Percentiles rank a stretch among this genome's conserved stretches.
These are phyloP conservation scores for Choricystis sp. DNA, from an alignment of 139 green algal species.

Conservation along the genomic window DNA sequence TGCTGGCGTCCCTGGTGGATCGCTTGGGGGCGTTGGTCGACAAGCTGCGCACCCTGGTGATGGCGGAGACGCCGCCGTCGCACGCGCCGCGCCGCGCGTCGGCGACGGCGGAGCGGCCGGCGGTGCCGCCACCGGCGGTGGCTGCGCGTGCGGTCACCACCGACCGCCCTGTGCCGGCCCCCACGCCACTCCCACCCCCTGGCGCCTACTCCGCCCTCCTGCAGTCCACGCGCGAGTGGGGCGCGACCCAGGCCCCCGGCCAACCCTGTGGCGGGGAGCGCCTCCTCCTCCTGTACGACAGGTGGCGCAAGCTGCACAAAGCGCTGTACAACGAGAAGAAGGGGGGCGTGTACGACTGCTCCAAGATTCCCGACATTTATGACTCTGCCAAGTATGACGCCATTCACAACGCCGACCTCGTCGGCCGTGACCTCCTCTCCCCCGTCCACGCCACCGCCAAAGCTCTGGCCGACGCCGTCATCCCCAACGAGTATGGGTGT, in stretches of 20 bases:
- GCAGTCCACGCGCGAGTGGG: slow-evolving; percentile 48
- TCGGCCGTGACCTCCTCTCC: slow-evolving; percentile 29
- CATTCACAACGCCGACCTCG: slow-evolving; percentile 85
- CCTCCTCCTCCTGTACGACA: slow-evolving; percentile 80
- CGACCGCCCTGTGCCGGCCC: slow-evolving; percentile 4
- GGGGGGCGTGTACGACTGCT: slow-evolving; percentile 69
- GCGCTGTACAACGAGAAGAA: slow-evolving; percentile 70
- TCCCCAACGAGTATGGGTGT: slow-evolving; percentile 81
- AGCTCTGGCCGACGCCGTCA: slow-evolving; percentile 60
- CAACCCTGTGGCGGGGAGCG: slow-evolving; percentile 65
- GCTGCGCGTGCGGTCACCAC: not conserved
- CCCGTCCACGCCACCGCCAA: slow-evolving; percentile 46
- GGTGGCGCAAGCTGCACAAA: slow-evolving; percentile 80
- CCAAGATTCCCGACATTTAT: slow-evolving; percentile 91
- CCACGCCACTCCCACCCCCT: not conserved
- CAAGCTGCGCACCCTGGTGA: slow-evolving; percentile 57
- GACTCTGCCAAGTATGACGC: slow-evolving; percentile 83
- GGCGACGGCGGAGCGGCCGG: too few species aligned
- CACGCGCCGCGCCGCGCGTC: not conserved
- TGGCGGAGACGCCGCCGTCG: slow-evolving; percentile 29
- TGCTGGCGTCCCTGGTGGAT: slow-evolving; percentile 46
- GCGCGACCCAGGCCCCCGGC: slow-evolving; percentile 6
- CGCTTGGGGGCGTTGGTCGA: slow-evolving; percentile 43
- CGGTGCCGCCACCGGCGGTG: too few species aligned
- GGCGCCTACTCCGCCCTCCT: slow-evolving; percentile 39